Base-by-base conservation (phyloP, 2,329 filamentous ascomycete genomes). In the Pseudogymnoascus sp. region DNA sequence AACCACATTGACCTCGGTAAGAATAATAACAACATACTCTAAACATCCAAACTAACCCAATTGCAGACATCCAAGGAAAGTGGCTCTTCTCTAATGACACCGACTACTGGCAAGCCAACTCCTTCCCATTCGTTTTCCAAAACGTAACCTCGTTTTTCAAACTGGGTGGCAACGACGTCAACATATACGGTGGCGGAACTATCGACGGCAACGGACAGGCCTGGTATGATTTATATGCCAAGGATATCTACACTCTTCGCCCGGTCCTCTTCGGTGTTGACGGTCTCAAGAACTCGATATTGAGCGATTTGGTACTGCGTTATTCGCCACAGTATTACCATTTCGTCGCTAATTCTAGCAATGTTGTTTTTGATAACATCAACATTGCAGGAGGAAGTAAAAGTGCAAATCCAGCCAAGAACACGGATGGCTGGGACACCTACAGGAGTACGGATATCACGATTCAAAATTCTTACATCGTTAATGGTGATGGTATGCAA, bases 71-170 rank as follows among this genome's bases (percentile, higher is more conserved):
- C 59, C 77, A 79, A 65, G 85, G 84, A n/a, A 80, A 79, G 11
- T 78, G 88, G 26, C 75, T 81, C 64, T 89, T 89, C 75, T 83
- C 81, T 64, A 80, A 85, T 61, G 83, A 89, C 70, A 85, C 84
- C 4, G 81, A 84, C 67, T 89, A 88, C 74, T 89, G 86, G 87
- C 78, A 85, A 62, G 77, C 77, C 6, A 79, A 87, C 68, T 77
- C 79, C 51, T 88, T 88, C 76, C 80, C 83, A 61, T 83, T 85
- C 14, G 76, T 75, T 3, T 89, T 83, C 74, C 86, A 89, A 68
- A 86, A 87, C 64, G 80, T 82, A 6, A 84, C 82, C 1, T 83
- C 83, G 3, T 87, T 87, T 75, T 88, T 85, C 78, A 79, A 84
- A 70, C 78, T 86, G 42, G 85, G 86, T 29, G 86, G 86, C 29